Conservation (phyloP, 805 yeast genomes). For the Candida namnaoensis region DNA sequence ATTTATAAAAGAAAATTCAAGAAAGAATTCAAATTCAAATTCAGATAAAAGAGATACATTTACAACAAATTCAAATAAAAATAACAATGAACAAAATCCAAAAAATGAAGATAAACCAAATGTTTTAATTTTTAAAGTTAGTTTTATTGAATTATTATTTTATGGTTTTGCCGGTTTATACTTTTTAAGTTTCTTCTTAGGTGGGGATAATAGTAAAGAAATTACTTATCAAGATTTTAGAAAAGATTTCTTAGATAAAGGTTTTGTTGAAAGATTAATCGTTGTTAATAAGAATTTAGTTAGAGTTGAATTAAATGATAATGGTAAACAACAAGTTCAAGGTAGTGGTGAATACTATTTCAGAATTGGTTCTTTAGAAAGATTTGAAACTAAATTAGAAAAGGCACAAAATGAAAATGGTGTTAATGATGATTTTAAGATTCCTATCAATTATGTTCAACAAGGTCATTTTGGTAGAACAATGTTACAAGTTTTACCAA, state of each 20-base stretch:
- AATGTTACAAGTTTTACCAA: conserved; percentile 76
- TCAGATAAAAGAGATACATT: background rate
- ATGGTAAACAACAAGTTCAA: conserved; percentile 41
- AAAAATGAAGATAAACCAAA: conserved; percentile 14
- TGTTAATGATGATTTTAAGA: conserved; percentile 50
- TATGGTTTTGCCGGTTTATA: conserved; percentile 22
- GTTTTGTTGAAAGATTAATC: conserved; percentile 61
- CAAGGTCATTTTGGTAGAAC: conserved; percentile 62
- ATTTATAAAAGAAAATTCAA: background rate
- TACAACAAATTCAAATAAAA: too few relatives aligned
- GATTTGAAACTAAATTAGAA: conserved; percentile 74
- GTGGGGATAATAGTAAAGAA: conserved; percentile 33
- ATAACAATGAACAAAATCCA: too few relatives aligned
- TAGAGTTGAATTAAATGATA: conserved; percentile 56
- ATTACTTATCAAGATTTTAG: conserved; percentile 92
- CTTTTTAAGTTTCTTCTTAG: conserved; percentile 17
- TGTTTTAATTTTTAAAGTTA: conserved; percentile 23
- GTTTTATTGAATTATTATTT: conserved; percentile 24
- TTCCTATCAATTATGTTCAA: conserved; percentile 75
- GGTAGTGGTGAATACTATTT: conserved; percentile 41
- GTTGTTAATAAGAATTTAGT: conserved; percentile 77
- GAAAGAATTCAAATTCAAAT: background rate
- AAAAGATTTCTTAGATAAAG: conserved; percentile 62
- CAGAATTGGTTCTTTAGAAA: conserved; percentile 82
- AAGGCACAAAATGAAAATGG: conserved; percentile 65